Conservation (phyloP, 1,284 basidiomycete genomes). For the Malassezia pachydermatis region DNA sequence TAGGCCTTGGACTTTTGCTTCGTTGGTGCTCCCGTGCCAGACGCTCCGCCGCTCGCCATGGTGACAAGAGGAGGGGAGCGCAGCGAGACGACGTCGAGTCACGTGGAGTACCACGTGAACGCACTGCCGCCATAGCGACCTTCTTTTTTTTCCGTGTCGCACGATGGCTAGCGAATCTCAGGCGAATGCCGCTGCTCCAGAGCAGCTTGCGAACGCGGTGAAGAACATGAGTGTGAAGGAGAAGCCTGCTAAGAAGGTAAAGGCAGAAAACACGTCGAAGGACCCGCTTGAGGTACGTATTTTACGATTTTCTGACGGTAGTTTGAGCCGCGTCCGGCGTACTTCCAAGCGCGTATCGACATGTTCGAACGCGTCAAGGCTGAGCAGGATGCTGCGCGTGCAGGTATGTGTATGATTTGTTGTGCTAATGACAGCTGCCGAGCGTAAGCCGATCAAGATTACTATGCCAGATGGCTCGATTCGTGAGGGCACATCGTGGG, state of each 20-base stretch:
- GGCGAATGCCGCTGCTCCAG: slow-evolving; percentile 5
- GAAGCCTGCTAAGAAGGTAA: slow-evolving; percentile 13
- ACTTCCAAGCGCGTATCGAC: slow-evolving; percentile 77
- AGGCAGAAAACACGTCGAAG: slow-evolving; percentile 1
- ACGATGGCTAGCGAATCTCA: slow-evolving; percentile 13
- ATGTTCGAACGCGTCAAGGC: slow-evolving; percentile 82
- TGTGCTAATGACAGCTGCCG: no score
- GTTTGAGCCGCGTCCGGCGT: slow-evolving; percentile 73
- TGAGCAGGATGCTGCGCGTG: slow-evolving; percentile 70
- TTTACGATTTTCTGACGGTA: slow-evolving; percentile 43
- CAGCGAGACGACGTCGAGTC: not conserved
- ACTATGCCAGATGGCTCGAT: slow-evolving; percentile 79
- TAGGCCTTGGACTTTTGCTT: slow-evolving; percentile 45
- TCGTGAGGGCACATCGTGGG: slow-evolving; percentile 76
- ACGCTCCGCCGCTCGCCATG: slow-evolving; percentile 12
- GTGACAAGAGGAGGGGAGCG: not conserved
- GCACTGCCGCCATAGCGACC: not conserved
- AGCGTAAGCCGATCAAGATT: slow-evolving; percentile 72
- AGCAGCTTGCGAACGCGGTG: slow-evolving; percentile 11
- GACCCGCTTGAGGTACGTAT: slow-evolving; percentile 9
- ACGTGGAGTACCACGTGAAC: slow-evolving; percentile 12
- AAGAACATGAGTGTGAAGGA: slow-evolving; percentile 11
- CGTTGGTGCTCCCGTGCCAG: not conserved
- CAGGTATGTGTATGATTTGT: no score
- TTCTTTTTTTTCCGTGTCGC: slow-evolving; percentile 2